Evolutionary conservation across 2,329 filamentous ascomycete genomes (phyloP).

Genomic region (Chrysosporium queenslandicum): DNA sequence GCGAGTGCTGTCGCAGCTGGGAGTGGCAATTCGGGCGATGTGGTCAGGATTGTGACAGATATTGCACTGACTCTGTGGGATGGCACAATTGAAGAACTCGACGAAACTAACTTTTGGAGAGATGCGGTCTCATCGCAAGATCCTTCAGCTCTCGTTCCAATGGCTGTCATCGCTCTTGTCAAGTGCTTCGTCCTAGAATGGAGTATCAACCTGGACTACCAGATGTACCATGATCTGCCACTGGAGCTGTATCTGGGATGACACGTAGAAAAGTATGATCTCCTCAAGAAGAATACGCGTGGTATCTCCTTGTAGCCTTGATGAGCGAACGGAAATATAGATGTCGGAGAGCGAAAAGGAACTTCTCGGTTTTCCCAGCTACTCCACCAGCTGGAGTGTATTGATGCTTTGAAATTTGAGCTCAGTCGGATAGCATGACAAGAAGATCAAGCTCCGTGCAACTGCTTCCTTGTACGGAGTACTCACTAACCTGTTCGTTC

Average conservation of each 20-base stretch:
- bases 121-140: not conserved
- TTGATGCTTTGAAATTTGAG: too few relatives aligned
- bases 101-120: slow-evolving; percentile 1
- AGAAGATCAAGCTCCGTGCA: too few relatives aligned
- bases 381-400: too few relatives aligned
- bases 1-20: slow-evolving; percentile 3
- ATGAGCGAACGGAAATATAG: too few relatives aligned
- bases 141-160: not conserved
- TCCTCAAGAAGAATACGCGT: too few relatives aligned
- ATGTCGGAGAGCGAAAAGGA: too few relatives aligned
- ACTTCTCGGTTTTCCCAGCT: too few relatives aligned
- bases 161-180: slow-evolving; percentile 1
- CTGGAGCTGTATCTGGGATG: not conserved
- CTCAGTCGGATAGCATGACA: too few relatives aligned
- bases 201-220: slow-evolving; percentile 5
- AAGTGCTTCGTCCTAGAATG: slow-evolving; percentile 7
- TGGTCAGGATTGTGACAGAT: slow-evolving; percentile 7
- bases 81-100: not conserved
- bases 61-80: slow-evolving; percentile 6
- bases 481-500: too few relatives aligned
- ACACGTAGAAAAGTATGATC: too few relatives aligned
- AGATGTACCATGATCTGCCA: slow-evolving; percentile 5
- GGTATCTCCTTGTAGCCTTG: too few relatives aligned
- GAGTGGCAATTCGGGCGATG: slow-evolving; percentile 2
- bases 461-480: too few relatives aligned